Evolutionary conservation across 495 filamentous ascomycete species (phyloP).

Genomic region (Podospora anserina): DNA sequence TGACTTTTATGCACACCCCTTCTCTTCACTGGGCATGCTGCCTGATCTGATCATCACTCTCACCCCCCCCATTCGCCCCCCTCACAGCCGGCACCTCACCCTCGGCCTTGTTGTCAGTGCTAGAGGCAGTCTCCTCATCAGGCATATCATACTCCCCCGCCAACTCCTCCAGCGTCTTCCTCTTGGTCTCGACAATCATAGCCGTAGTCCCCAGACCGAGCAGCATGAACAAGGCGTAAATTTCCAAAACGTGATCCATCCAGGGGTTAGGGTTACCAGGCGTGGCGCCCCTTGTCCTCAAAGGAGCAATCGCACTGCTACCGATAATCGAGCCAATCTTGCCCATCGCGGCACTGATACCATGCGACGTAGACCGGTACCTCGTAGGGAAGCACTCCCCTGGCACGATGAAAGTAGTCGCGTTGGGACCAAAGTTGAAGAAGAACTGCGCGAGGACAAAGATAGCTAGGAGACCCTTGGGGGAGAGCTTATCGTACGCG

Average conservation of each 20-base stretch:
- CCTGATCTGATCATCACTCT: background rate
- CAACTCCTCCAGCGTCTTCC: constrained; percentile 62
- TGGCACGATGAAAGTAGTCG: constrained; percentile 86
- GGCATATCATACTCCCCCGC: constrained; percentile 45
- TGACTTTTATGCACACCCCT: background rate
- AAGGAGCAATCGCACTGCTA: constrained; percentile 52
- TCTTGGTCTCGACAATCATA: constrained; percentile 73
- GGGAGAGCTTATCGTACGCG: constrained; percentile 54
- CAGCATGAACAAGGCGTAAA: constrained; percentile 79
- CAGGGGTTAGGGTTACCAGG: constrained; percentile 53
- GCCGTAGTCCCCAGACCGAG: constrained; percentile 62
- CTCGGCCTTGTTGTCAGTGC: background rate
- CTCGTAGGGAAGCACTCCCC: constrained; percentile 89
- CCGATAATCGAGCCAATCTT: constrained; percentile 62
- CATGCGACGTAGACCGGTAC: constrained; percentile 80
- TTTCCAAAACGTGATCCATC: constrained; percentile 78
- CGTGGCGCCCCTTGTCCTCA: constrained; percentile 45
- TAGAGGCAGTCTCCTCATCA: constrained; percentile 6
- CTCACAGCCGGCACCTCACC: background rate
- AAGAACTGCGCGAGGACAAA: constrained; percentile 81
- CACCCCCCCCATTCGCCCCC: background rate
- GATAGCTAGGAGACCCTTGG: constrained; percentile 59
- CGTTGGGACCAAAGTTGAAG: constrained; percentile 70
- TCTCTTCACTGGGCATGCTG: background rate
- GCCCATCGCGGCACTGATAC: constrained; percentile 66